Evolutionary conservation across 192 early-diverging fungal genomes (phyloP).

Genomic region (Backusella sp.): DNA sequence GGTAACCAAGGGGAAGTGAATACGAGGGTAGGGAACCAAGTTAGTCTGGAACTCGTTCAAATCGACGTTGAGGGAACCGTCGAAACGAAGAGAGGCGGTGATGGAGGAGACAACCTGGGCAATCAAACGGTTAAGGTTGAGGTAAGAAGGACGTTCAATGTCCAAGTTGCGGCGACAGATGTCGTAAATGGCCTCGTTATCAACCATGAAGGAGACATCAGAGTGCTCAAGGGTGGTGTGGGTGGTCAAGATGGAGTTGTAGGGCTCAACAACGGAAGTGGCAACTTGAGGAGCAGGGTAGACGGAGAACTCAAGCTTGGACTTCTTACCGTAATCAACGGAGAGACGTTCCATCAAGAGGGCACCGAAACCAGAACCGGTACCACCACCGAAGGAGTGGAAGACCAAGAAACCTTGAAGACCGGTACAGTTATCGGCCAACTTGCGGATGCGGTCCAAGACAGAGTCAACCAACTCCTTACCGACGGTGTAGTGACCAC

Average conservation of each 20-base stretch:
- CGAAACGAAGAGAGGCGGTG: constrained; percentile 98
- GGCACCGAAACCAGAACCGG: constrained; percentile 98
- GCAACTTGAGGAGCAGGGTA: constrained; percentile 98
- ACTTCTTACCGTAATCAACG: constrained; percentile 99
- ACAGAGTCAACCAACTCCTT: constrained; percentile 98
- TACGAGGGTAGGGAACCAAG: constrained; percentile 99
- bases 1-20: constrained; percentile 98
- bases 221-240: constrained; percentile 99
- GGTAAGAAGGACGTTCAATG: constrained; percentile 95
- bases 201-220: constrained; percentile 99
- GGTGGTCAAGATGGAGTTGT: constrained; percentile 99
- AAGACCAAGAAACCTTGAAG: constrained; percentile 99
- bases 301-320: constrained; percentile 99
- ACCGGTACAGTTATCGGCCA: constrained; percentile 97
- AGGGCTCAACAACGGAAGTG: constrained; percentile 96
- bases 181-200: constrained; percentile 99
- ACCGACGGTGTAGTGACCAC: constrained; percentile 99
- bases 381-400: constrained; percentile 99
- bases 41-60: constrained; percentile 99
- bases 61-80: constrained; percentile 98
- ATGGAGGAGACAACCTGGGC: constrained; percentile 99
- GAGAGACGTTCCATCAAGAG: constrained; percentile 97
- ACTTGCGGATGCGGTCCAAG: constrained; percentile 95
- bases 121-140: constrained; percentile 96
- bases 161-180: constrained; percentile 98